These are phyloP conservation scores for Hysterangium stoloniferum DNA, from an alignment of 768 basidiomycete species.

Conservation along the genomic window DNA sequence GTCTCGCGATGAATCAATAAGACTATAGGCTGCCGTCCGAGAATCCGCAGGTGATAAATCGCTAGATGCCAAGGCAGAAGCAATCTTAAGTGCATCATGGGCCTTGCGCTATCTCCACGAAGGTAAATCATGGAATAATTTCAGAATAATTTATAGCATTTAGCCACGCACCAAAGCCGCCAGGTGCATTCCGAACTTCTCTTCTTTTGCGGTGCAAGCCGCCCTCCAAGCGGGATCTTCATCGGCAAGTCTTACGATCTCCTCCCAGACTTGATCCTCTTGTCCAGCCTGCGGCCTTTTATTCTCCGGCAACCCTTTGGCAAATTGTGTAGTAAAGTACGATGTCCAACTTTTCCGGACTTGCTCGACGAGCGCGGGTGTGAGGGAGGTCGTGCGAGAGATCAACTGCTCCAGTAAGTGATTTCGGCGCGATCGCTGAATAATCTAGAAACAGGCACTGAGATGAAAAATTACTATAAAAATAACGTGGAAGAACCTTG, in stretches of 20 bases:
- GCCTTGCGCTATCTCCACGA: conserved; percentile 2
- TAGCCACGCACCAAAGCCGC: conserved; percentile 56
- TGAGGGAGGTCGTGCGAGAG: conserved; percentile 43
- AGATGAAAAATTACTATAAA: conserved; percentile 19
- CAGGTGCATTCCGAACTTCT: conserved; percentile 91
- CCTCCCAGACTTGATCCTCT: conserved; percentile 48
- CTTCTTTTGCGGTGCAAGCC: conserved; percentile 68
- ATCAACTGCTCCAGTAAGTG: conserved; percentile 60
- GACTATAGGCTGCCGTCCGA: conserved; percentile 38
- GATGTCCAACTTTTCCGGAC: conserved; percentile 56
- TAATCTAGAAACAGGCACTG: conserved; percentile 56
- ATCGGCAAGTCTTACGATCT: conserved; percentile 35
- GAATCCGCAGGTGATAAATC: not conserved
- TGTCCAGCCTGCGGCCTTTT: conserved; percentile 41
- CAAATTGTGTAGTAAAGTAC: conserved; percentile 56
- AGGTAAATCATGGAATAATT: too few relatives aligned
- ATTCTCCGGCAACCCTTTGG: conserved; percentile 49
- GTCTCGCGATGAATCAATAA: conserved; percentile 73
- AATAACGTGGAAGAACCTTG: conserved; percentile 54
- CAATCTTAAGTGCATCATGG: not conserved
- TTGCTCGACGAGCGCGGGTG: conserved; percentile 47
- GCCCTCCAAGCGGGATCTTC: conserved; percentile 57
- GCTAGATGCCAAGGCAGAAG: not conserved
- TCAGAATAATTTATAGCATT: conserved; percentile 7
- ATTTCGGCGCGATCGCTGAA: conserved; percentile 79